phyloP scores from a whole-genome alignment of 371 early-diverging fungal genomes.

The Mortierella sp. region DNA sequence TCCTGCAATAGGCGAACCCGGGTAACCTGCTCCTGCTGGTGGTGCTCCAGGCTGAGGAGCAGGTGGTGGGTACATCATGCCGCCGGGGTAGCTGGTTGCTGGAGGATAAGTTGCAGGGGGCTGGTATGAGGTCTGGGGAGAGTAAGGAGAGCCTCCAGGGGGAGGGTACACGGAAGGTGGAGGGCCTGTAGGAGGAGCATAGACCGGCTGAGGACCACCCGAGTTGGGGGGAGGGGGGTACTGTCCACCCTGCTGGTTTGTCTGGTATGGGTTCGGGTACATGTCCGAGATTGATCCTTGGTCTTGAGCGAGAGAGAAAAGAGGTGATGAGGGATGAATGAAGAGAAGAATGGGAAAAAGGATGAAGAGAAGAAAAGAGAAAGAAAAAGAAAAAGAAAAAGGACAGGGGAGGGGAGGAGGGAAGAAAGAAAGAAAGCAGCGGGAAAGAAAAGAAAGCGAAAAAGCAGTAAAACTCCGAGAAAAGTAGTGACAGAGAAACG shows the following conservation, averaged over 20 bases:
- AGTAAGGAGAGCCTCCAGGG: slow-evolving; percentile 11
- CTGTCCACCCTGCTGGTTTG: slow-evolving; percentile 9
- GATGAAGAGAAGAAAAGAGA: background rate
- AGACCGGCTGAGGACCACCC: slow-evolving; percentile 2
- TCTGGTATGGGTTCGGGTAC: slow-evolving; percentile 51
- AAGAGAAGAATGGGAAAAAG: background rate
- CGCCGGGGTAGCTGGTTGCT: slow-evolving; percentile 1
- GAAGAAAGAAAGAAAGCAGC: background rate
- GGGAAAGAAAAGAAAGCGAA: background rate
- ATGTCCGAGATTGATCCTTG: slow-evolving; percentile 18
- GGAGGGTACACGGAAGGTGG: slow-evolving; percentile 24
- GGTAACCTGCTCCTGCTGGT: slow-evolving; percentile 1
- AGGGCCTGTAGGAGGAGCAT: slow-evolving; percentile 17
- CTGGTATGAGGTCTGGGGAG: slow-evolving; percentile 9
- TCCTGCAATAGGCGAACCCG: slow-evolving; percentile 1
- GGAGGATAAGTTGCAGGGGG: slow-evolving; percentile 6
- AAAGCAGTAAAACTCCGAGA: background rate
- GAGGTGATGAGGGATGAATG: background rate
- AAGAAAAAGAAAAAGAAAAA: background rate
- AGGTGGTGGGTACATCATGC: slow-evolving; percentile 24
- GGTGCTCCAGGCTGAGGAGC: background rate
- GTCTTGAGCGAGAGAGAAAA: slow-evolving; percentile 2
- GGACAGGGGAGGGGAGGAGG: background rate
- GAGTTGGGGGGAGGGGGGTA: background rate
- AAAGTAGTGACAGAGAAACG: background rate